A percentile compares a stretch with the other conserved stretches of the same genome.
phyloP scores from a whole-genome alignment of 768 basidiomycete genomes.

The Termitomyces heimii region DNA sequence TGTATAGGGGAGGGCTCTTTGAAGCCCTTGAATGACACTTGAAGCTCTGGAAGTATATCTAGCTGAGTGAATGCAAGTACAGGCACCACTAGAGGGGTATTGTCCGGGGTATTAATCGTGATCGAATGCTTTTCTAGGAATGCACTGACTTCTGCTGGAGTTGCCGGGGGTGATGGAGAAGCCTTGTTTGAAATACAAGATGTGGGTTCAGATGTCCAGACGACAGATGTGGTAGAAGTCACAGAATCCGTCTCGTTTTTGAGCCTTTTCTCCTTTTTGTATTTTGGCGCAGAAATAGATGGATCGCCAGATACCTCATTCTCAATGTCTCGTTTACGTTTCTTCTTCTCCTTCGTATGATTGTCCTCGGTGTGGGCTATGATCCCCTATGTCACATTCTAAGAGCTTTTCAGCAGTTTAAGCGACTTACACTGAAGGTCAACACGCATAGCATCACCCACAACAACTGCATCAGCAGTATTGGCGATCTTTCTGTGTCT shows the following conservation, averaged over 20 bases:
- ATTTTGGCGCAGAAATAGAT: constrained; percentile 14
- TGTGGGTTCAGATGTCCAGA: constrained; percentile 7
- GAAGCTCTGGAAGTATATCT: constrained; percentile 55
- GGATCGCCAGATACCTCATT: constrained; percentile 11
- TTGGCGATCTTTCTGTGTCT: constrained; percentile 18
- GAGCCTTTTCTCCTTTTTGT: constrained; percentile 38
- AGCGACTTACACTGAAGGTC: constrained; percentile 19
- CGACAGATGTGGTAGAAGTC: constrained; percentile 13
- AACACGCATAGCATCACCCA: constrained; percentile 14
- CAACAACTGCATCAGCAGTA: constrained; percentile 2
- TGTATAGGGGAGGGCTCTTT: constrained; percentile 93
- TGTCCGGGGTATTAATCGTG: constrained; percentile 55
- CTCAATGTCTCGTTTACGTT: constrained; percentile 32
- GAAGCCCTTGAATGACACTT: constrained; percentile 61
- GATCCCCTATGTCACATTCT: not conserved
- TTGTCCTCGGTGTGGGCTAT: constrained; percentile 12
- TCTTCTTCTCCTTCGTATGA: constrained; percentile 33
- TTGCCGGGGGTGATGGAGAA: constrained; percentile 14
- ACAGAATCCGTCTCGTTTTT: constrained; percentile 23
- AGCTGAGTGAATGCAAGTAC: constrained; percentile 73
- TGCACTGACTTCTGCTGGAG: constrained; percentile 39
- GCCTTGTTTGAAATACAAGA: constrained; percentile 10
- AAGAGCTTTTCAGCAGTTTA: not conserved
- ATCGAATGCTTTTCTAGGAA: constrained; percentile 73
- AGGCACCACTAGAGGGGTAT: constrained; percentile 48